Conservation (phyloP, 2,329 filamentous ascomycete genomes). For the Xylaria sp. region DNA sequence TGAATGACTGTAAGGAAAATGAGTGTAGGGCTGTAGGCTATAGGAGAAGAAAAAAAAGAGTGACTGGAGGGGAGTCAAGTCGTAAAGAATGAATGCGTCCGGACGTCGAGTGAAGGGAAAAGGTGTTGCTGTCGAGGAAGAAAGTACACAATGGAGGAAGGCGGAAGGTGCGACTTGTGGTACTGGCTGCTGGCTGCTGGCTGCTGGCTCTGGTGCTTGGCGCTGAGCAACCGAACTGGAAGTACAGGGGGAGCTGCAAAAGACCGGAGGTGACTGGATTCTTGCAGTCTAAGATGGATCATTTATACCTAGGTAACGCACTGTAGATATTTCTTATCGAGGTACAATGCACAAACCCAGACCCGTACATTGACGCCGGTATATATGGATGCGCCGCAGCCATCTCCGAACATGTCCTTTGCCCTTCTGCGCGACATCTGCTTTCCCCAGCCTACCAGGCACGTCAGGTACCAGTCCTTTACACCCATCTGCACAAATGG, state of each 20-base stretch:
- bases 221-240: not conserved
- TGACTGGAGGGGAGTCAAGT: conserved; percentile 26
- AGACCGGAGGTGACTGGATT: not conserved
- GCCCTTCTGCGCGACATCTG: not conserved
- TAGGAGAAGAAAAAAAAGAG: conserved; percentile 14
- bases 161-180: not conserved
- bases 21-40: conserved; percentile 19
- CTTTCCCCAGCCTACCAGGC: not conserved
- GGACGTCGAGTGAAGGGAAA: conserved; percentile 13
- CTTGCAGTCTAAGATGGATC: not conserved
- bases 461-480: not conserved
- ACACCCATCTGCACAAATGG: not conserved
- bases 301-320: not conserved
- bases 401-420: conserved; percentile 2
- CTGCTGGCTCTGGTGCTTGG: too few species aligned
- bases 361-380: too few species aligned
- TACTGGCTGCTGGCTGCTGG: too few species aligned
- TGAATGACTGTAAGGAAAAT: conserved; percentile 21
- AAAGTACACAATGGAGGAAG: conserved; percentile 13
- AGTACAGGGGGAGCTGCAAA: not conserved
- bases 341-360: too few species aligned
- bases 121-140: conserved; percentile 1
- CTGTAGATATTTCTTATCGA: too few species aligned
- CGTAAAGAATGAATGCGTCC: conserved; percentile 25
- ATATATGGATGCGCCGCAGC: not conserved